These are phyloP conservation scores for Mycena venus DNA, from an alignment of 768 basidiomycete species.

Conservation along the genomic window DNA sequence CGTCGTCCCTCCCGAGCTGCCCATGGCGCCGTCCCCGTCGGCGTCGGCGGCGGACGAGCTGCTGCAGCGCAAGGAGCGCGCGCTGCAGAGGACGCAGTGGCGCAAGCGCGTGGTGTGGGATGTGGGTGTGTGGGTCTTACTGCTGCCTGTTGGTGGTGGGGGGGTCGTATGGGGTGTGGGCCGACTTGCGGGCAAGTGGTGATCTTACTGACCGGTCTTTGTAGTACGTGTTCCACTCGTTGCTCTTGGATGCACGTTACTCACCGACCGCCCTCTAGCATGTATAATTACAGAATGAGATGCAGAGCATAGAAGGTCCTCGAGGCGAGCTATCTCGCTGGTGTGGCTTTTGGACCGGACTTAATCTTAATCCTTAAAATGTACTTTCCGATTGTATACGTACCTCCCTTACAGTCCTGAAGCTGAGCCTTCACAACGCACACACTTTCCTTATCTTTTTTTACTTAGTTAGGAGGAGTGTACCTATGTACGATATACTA, in stretches of 20 bases:
- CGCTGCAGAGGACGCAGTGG: constrained; percentile 81
- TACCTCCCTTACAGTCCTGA: background rate
- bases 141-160: constrained; percentile 70
- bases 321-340: constrained; percentile 22
- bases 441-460: background rate
- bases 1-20: constrained; percentile 66
- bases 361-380: constrained; percentile 3
- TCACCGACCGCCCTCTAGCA: background rate
- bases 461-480: background rate
- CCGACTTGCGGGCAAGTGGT: constrained; percentile 68
- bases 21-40: constrained; percentile 47
- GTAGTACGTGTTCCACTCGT: too few relatives aligned
- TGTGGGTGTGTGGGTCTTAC: constrained; percentile 82
- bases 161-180: constrained; percentile 72
- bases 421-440: background rate
- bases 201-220: background rate
- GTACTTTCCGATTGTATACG: constrained; percentile 5
- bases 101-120: constrained; percentile 86
- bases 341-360: constrained; percentile 7
- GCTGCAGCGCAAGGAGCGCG: constrained; percentile 87
- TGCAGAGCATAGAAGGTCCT: constrained; percentile 6
- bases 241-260: background rate
- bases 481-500: constrained; percentile 1
- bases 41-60: constrained; percentile 70
- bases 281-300: background rate